Percentiles rank a stretch among this genome's conserved stretches.
Evolutionary conservation across 352 stramenopile species (phyloP).

Genomic region (Phytophthora foliorum): DNA sequence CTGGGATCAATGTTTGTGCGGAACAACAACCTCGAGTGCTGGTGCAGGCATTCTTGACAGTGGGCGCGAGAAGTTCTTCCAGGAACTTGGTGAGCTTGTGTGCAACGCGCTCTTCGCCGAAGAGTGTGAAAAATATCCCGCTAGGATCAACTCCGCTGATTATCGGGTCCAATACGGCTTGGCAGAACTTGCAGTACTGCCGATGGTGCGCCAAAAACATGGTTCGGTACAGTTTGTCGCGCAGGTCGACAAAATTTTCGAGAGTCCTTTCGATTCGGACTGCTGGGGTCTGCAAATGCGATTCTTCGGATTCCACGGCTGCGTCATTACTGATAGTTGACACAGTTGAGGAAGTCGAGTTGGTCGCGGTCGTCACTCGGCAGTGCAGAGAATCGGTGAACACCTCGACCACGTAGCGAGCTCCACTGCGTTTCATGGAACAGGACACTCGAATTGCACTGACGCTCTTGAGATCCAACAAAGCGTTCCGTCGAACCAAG

Average conservation of each 20-base stretch:
- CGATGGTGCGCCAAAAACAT: conserved; percentile 17
- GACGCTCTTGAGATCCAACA: conserved; percentile 17
- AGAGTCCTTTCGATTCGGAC: conserved; percentile 9
- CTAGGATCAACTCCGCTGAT: conserved; percentile 12
- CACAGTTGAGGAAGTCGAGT: conserved; percentile 10
- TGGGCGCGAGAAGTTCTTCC: conserved; percentile 6
- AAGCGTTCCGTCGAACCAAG: conserved; percentile 8
- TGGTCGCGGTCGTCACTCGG: conserved; percentile 8
- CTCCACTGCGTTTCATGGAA: background rate
- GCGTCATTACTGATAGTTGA: conserved; percentile 2
- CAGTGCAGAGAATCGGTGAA: conserved; percentile 10
- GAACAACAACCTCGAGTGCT: conserved; percentile 11
- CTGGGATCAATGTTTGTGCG: conserved; percentile 19
- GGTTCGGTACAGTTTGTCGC: conserved; percentile 26
- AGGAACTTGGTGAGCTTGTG: conserved; percentile 26
- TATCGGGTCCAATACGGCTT: background rate
- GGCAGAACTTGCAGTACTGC: conserved; percentile 28
- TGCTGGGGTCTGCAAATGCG: background rate
- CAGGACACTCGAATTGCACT: conserved; percentile 9
- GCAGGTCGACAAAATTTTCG: conserved; percentile 24
- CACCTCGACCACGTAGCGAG: conserved; percentile 9
- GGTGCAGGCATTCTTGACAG: background rate
- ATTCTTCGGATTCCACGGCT: background rate
- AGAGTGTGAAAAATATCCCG: conserved; percentile 7
- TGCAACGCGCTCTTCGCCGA: background rate